These are phyloP conservation scores for Monilinia laxa DNA, from an alignment of 2,329 filamentous ascomycete genomes.

Conservation along the genomic window DNA sequence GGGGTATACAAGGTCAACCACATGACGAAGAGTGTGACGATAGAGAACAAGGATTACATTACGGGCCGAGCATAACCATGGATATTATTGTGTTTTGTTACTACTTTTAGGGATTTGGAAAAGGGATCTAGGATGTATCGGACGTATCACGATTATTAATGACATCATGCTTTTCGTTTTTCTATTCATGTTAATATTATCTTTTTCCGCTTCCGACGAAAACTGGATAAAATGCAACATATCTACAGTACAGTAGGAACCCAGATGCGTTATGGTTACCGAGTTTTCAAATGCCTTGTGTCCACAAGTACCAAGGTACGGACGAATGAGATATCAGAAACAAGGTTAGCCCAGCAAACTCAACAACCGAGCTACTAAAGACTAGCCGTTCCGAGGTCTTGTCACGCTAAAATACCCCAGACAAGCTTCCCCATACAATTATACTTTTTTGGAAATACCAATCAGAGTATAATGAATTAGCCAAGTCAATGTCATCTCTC, in stretches of 20 bases:
- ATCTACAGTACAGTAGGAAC: background rate
- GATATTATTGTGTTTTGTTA: background rate
- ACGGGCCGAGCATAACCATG: constrained; percentile 26
- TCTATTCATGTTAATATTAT: background rate
- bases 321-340: too few relatives aligned
- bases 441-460: background rate
- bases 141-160: constrained; percentile 29
- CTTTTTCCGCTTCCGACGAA: too few relatives aligned
- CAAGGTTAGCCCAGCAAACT: background rate
- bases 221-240: background rate
- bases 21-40: constrained; percentile 92
- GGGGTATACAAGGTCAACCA: constrained; percentile 99
- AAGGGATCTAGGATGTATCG: background rate
- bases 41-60: constrained; percentile 79
- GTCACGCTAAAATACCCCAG: background rate
- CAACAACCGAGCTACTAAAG: background rate
- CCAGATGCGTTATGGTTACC: background rate
- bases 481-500: background rate
- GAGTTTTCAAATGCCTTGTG: background rate
- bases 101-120: background rate
- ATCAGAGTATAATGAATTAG: background rate
- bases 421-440: background rate
- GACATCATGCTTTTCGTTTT: constrained; percentile 22
- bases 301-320: background rate
- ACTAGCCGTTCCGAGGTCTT: background rate